Conservation (phyloP, 345 rosid genomes). For the Durio zibethinus region DNA sequence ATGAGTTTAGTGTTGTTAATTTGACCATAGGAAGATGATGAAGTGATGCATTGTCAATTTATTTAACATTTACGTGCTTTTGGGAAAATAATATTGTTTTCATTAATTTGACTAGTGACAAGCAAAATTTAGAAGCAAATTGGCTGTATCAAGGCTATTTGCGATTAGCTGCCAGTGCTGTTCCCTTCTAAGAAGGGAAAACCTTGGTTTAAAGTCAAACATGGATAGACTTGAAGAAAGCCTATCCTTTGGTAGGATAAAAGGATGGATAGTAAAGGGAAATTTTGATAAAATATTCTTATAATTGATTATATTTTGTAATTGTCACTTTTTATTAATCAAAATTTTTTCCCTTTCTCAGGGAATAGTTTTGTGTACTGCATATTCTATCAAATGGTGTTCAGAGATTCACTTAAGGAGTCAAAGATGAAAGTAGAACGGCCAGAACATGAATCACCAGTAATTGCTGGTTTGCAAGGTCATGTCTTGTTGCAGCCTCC, state of each 20-base stretch:
- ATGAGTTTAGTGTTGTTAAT: not conserved
- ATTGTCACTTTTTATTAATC: not conserved
- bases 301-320: not conserved
- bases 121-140: not conserved
- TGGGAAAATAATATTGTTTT: not conserved
- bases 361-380: not conserved
- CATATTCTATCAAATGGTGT: conserved; percentile 31
- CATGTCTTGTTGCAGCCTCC: conserved; percentile 4
- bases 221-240: not conserved
- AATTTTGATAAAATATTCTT: not conserved
- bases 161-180: not conserved
- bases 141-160: not conserved
- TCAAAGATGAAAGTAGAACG: conserved; percentile 19
- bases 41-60: not conserved
- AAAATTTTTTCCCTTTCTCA: not conserved
- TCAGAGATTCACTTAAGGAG: conserved; percentile 28
- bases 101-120: not conserved
- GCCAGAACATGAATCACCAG: conserved; percentile 13
- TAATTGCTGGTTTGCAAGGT: conserved; percentile 14
- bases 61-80: not conserved
- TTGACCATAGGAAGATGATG: not conserved
- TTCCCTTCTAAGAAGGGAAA: not conserved
- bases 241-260: not conserved
- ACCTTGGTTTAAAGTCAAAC: not conserved
- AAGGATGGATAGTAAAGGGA: not conserved